Conservation (phyloP, 2,329 filamentous ascomycete genomes). For the Knoxdaviesia capensis region DNA sequence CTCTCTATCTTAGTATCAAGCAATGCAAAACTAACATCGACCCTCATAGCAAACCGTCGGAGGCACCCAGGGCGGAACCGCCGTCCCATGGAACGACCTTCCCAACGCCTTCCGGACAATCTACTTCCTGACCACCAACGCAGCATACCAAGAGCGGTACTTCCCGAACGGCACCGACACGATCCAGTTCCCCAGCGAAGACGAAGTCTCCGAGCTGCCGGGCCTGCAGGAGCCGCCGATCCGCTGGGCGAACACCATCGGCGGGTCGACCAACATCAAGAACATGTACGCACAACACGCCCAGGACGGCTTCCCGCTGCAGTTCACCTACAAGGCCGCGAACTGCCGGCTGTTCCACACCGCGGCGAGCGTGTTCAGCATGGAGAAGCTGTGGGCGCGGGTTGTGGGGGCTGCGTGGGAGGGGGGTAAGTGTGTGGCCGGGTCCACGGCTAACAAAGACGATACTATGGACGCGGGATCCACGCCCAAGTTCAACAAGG, state of each 20-base stretch:
- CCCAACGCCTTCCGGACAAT: background rate
- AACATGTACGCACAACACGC: constrained; percentile 7
- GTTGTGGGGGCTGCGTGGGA: constrained; percentile 19
- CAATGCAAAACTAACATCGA: no score
- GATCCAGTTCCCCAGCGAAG: background rate
- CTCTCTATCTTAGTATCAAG: no score
- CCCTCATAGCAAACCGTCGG: constrained; percentile 28
- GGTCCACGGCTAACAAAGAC: constrained; percentile 4
- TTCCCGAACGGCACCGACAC: background rate
- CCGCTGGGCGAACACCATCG: background rate
- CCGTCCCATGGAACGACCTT: constrained; percentile 5
- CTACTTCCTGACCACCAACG: background rate
- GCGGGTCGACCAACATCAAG: constrained; percentile 4
- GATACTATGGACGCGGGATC: constrained; percentile 1
- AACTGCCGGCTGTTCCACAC: constrained; percentile 42
- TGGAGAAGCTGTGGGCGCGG: constrained; percentile 29
- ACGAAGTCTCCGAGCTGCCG: background rate
- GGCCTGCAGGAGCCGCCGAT: background rate
- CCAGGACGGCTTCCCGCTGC: constrained; percentile 19
- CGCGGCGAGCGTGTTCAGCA: constrained; percentile 27
- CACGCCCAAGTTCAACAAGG: no score
- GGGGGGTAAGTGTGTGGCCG: constrained; percentile 18
- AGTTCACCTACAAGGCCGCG: constrained; percentile 40
- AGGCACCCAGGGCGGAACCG: constrained; percentile 34
- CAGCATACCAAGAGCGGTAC: background rate